phyloP scores from a whole-genome alignment of 805 yeast genomes.

The Jamesozyma jinghongensis region DNA sequence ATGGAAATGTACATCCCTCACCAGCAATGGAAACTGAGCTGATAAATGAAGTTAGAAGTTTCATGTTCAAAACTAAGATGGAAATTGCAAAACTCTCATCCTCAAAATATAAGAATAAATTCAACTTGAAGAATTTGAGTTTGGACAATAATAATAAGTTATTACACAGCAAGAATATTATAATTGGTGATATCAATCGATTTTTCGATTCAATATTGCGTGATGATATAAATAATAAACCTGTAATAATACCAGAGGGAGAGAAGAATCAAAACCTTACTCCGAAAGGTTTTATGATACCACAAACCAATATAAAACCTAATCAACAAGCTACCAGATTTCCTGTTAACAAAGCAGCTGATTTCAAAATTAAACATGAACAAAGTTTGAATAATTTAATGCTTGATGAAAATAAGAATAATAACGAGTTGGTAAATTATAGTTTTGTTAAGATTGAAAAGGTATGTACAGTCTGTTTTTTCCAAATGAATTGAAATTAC shows the following conservation, averaged over 20 bases:
- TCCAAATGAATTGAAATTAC: not conserved
- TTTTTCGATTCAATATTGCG: not conserved
- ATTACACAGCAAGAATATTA: not conserved
- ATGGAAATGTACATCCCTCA: no score
- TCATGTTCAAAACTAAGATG: constrained; percentile 1
- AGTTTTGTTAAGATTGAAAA: constrained; percentile 9
- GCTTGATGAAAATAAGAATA: not conserved
- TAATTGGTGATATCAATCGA: not conserved
- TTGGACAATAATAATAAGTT: not conserved
- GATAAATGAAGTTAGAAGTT: not conserved
- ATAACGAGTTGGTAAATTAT: constrained; percentile 5
- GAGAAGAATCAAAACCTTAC: no score
- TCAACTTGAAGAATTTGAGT: not conserved
- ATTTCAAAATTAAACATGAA: no score
- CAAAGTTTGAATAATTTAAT: no score
- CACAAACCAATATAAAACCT: no score
- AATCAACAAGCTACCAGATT: no score
- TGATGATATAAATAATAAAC: no score
- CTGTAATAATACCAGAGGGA: not conserved
- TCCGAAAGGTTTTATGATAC: no score
- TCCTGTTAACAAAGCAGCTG: no score
- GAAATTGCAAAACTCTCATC: not conserved
- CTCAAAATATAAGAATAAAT: not conserved
- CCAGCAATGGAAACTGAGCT: not conserved
- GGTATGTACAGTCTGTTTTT: constrained; percentile 6